Percentiles rank a stretch among this genome's conserved stretches.
Conservation (phyloP, 768 basidiomycete species). For the Asterophora parasitica region DNA sequence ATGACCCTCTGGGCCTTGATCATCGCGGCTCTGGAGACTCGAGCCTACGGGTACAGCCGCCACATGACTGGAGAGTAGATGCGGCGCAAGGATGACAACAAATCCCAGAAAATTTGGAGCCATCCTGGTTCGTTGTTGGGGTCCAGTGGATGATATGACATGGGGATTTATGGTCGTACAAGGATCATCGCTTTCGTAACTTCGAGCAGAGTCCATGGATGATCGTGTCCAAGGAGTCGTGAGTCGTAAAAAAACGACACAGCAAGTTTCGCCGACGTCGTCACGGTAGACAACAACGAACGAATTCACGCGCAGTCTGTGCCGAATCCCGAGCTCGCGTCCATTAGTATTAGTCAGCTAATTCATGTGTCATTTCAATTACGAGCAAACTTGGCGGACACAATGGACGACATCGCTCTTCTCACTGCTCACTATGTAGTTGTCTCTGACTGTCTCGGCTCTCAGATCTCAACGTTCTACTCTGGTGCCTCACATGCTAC, state of each 20-base stretch:
- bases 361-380: too few relatives aligned
- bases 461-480: too few relatives aligned
- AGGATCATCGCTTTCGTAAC: constrained; percentile 4
- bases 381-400: too few relatives aligned
- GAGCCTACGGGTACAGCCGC: constrained; percentile 11
- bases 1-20: not conserved
- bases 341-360: too few relatives aligned
- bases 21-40: constrained; percentile 1
- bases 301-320: not conserved
- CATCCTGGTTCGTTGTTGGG: not conserved
- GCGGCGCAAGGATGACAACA: constrained; percentile 4
- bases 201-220: constrained; percentile 1
- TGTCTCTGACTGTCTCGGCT: too few relatives aligned
- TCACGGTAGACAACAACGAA: constrained; percentile 2
- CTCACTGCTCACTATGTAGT: too few relatives aligned
- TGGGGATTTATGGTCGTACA: not conserved
- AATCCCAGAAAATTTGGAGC: constrained; percentile 2
- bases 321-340: not conserved
- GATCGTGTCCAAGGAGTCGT: not conserved
- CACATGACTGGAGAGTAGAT: constrained; percentile 5
- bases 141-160: not conserved
- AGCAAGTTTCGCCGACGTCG: not conserved
- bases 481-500: too few relatives aligned
- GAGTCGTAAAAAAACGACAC: constrained; percentile 1
- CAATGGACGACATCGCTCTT: too few relatives aligned